These are phyloP conservation scores for Trichosanthes cucumerina DNA, from an alignment of 306 rosid species.

Conservation along the genomic window DNA sequence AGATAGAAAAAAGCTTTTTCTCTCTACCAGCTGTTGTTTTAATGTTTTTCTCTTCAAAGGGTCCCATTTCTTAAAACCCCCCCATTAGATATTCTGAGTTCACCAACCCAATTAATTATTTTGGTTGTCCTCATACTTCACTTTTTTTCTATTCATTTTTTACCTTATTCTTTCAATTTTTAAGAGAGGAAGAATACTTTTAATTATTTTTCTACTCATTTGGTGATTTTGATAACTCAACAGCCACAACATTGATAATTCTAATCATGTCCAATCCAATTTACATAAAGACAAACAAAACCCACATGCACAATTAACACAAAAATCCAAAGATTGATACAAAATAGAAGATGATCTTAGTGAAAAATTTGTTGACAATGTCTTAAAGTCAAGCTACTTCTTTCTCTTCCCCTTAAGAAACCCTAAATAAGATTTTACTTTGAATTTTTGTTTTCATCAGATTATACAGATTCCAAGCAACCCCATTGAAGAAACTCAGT, in stretches of 20 bases:
- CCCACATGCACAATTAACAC: neutral
- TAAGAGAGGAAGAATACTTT: neutral
- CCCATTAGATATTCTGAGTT: slow-evolving; percentile 1
- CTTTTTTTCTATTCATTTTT: neutral
- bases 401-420: neutral
- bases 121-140: neutral
- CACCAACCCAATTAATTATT: slow-evolving; percentile 12
- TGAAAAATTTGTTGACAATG: neutral
- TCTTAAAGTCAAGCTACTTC: neutral
- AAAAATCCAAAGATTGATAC: slow-evolving; percentile 4
- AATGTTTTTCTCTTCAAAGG: neutral
- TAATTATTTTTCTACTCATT: neutral
- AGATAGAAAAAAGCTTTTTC: neutral
- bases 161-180: neutral
- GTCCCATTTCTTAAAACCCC: neutral
- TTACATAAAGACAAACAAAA: neutral
- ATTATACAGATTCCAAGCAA: slow-evolving; percentile 5
- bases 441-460: neutral
- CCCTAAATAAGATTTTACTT: neutral
- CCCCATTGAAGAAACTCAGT: slow-evolving; percentile 4
- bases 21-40: slow-evolving; percentile 10
- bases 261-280: neutral
- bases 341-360: neutral
- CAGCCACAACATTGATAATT: slow-evolving; percentile 3
- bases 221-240: slow-evolving; percentile 11